Conservation (phyloP, 2,329 filamentous ascomycete species). For the Diaporthe vexans region DNA sequence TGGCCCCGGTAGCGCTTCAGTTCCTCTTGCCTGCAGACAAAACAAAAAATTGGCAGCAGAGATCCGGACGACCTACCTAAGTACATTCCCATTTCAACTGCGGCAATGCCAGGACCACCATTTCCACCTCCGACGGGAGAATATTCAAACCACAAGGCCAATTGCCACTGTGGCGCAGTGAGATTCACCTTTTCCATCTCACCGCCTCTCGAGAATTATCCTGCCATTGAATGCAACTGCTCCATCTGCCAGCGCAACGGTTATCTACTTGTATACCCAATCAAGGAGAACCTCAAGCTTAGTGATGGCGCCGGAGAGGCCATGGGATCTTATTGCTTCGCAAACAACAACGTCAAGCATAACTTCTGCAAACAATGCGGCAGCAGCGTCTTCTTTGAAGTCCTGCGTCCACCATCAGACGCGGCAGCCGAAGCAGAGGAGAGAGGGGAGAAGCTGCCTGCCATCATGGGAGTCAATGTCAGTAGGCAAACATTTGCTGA, state of each 20-base stretch:
- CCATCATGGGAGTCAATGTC: conserved; percentile 33
- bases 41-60: too few species aligned
- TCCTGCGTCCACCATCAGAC: background rate
- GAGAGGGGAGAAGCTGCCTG: conserved; percentile 1
- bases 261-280: conserved; percentile 36
- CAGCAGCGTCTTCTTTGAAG: conserved; percentile 35
- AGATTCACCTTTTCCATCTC: conserved; percentile 34
- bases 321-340: conserved; percentile 30
- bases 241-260: conserved; percentile 39
- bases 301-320: background rate
- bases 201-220: conserved; percentile 29
- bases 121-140: conserved; percentile 29
- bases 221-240: conserved; percentile 35
- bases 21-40: background rate
- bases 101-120: conserved; percentile 14
- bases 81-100: background rate
- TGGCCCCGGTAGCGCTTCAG: background rate
- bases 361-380: conserved; percentile 35
- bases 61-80: too few species aligned
- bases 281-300: conserved; percentile 27
- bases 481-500: background rate
- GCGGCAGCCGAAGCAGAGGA: background rate
- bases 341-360: conserved; percentile 25
- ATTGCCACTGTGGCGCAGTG: conserved; percentile 37
- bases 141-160: conserved; percentile 30